phyloP scores from a whole-genome alignment of 371 early-diverging fungal genomes.

The Mucor plumbeus region DNA sequence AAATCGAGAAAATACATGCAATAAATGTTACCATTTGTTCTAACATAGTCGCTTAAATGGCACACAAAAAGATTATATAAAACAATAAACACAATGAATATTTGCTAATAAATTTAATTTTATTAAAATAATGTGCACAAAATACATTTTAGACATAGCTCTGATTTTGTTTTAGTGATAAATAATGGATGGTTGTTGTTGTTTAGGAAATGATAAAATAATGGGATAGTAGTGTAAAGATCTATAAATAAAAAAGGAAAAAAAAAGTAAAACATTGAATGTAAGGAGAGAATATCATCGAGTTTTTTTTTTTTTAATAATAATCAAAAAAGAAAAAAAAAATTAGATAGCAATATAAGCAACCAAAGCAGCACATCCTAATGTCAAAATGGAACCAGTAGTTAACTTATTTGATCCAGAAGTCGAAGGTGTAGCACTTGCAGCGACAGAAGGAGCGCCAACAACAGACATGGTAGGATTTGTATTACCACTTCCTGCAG shows the following conservation, averaged over 20 bases:
- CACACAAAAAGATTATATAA: not conserved
- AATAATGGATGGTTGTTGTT: not conserved
- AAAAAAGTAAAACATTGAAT: not conserved
- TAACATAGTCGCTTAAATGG: not conserved
- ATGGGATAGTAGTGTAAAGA: not conserved
- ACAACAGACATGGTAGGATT: constrained; percentile 17
- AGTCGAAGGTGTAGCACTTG: constrained; percentile 7
- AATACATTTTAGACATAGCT: constrained; percentile 4
- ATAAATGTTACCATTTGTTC: not conserved
- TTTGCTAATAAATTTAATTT: constrained; percentile 4
- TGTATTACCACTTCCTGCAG: not conserved
- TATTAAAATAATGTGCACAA: not conserved
- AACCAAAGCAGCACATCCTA: constrained; percentile 17
- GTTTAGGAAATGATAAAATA: too few species aligned
- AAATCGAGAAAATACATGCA: not conserved
- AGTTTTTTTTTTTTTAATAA: constrained; percentile 1
- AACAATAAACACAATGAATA: not conserved
- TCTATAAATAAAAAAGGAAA: not conserved
- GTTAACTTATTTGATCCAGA: constrained; percentile 9
- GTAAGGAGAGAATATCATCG: not conserved
- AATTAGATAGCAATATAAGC: constrained; percentile 19
- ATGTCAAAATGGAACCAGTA: not conserved
- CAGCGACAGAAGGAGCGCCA: constrained; percentile 16
- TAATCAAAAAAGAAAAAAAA: not conserved
- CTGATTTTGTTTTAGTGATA: not conserved